Conservation (phyloP, 2,329 filamentous ascomycete genomes). For the Pleurostoma richardsiae region DNA sequence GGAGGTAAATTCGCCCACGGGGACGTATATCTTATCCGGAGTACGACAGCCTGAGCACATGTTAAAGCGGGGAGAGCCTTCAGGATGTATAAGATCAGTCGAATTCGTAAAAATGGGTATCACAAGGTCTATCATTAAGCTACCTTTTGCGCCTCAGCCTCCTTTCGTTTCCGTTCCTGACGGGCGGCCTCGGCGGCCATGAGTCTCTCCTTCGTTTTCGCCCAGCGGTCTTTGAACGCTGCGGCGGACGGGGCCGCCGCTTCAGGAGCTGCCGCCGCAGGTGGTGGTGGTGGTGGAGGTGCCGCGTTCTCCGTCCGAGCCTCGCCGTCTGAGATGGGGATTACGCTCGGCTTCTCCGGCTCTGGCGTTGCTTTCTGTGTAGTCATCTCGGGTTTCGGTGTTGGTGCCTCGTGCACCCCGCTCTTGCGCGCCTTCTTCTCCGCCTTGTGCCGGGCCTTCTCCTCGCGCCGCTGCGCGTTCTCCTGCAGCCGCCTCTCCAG, state of each 20-base stretch:
- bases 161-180: constrained; percentile 6
- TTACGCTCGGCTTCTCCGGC: too few relatives aligned
- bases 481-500: constrained; percentile 37
- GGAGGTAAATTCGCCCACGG: too few relatives aligned
- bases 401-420: background rate
- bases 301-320: background rate
- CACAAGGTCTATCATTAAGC: background rate
- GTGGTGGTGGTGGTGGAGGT: background rate
- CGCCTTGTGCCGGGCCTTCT: constrained; percentile 30
- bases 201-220: constrained; percentile 11
- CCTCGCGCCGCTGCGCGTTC: constrained; percentile 12
- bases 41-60: too few relatives aligned
- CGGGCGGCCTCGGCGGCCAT: constrained; percentile 8
- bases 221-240: background rate
- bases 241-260: background rate
- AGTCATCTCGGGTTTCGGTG: too few relatives aligned
- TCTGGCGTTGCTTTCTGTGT: too few relatives aligned
- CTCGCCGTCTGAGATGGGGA: too few relatives aligned
- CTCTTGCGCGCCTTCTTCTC: constrained; percentile 34
- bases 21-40: too few relatives aligned
- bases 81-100: background rate
- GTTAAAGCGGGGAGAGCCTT: too few relatives aligned
- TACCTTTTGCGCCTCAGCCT: background rate
- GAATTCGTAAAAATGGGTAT: background rate
- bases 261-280: background rate